Percentiles rank a stretch among this genome's conserved stretches.
Evolutionary conservation across 1,284 basidiomycete genomes (phyloP).

Genomic region (Pyrrhoderma lamaoense): DNA sequence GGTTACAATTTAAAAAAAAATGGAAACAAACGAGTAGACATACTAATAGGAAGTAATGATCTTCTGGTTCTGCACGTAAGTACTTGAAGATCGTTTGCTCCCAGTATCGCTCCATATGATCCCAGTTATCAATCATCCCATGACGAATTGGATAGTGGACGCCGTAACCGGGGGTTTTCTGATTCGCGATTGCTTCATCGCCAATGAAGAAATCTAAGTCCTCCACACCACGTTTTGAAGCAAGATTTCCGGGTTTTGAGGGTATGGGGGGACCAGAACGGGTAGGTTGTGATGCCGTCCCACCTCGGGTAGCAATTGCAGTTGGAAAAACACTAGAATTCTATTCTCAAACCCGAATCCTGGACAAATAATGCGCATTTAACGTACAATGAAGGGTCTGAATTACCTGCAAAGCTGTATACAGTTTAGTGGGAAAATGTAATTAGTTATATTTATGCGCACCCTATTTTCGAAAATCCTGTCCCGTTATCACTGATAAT

Average conservation of each 20-base stretch:
- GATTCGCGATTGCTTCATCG: slow-evolving; percentile 93
- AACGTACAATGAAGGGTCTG: slow-evolving; percentile 91
- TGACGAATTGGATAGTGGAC: slow-evolving; percentile 97
- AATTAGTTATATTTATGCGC: slow-evolving; percentile 25
- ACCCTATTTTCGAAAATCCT: slow-evolving; percentile 97
- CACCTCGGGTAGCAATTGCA: slow-evolving; percentile 84
- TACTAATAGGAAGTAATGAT: slow-evolving; percentile 96
- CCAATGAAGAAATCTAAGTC: slow-evolving; percentile 99
- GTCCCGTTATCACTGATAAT: slow-evolving; percentile 98
- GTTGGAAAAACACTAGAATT: slow-evolving; percentile 79
- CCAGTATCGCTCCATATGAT: slow-evolving; percentile 99
- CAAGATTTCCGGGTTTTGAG: slow-evolving; percentile 85
- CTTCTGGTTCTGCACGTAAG: slow-evolving; percentile 95
- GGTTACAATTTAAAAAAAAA: neutral
- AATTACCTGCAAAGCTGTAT: slow-evolving; percentile 92
- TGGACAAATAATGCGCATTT: slow-evolving; percentile 12
- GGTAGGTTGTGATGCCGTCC: slow-evolving; percentile 47
- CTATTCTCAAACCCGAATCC: slow-evolving; percentile 1
- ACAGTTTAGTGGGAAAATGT: slow-evolving; percentile 11
- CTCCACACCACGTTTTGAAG: slow-evolving; percentile 95
- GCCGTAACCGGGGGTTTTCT: slow-evolving; percentile 85
- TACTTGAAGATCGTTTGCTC: slow-evolving; percentile 99
- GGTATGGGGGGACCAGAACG: slow-evolving; percentile 67
- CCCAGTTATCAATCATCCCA: slow-evolving; percentile 99
- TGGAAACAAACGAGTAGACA: slow-evolving; percentile 8